A percentile compares a stretch with the other conserved stretches of the same genome.
Conservation (phyloP, 116 monocot species). For the Phalaenopsis hybrid region DNA sequence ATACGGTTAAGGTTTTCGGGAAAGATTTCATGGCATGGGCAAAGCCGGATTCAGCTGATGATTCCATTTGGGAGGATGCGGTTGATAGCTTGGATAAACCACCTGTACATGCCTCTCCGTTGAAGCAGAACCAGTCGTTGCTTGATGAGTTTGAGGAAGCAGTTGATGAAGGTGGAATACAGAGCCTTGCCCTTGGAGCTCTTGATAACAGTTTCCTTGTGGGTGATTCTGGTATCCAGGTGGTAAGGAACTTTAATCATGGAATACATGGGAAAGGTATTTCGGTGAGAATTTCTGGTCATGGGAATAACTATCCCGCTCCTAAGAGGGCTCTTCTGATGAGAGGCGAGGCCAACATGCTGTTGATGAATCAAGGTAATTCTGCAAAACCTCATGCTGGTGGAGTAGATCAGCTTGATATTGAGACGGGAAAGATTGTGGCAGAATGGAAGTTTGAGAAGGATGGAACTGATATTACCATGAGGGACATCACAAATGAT, state of each 20-base stretch:
- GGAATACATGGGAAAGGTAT: constrained; percentile 94
- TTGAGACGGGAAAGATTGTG: constrained; percentile 91
- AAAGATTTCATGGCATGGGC: constrained; percentile 98
- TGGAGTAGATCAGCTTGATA: constrained; percentile 88
- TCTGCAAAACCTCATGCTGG: constrained; percentile 52
- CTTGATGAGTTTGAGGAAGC: constrained; percentile 93
- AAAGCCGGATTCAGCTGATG: constrained; percentile 56
- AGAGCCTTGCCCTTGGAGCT: constrained; percentile 83
- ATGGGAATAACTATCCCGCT: constrained; percentile 27
- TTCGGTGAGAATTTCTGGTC: constrained; percentile 42
- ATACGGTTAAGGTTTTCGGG: constrained; percentile 58
- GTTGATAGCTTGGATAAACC: constrained; percentile 52
- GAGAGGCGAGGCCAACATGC: constrained; percentile 92
- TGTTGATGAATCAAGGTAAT: constrained; percentile 75
- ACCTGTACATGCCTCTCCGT: constrained; percentile 15
- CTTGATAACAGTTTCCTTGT: constrained; percentile 92
- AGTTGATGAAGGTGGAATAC: constrained; percentile 60
- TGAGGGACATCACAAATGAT: constrained; percentile 93
- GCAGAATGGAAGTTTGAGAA: constrained; percentile 95
- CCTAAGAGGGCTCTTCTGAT: constrained; percentile 92
- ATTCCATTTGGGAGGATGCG: constrained; percentile 87
- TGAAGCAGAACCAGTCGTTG: constrained; percentile 30
- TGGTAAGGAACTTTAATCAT: constrained; percentile 86
- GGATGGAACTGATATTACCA: constrained; percentile 86
- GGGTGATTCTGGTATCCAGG: constrained; percentile 71